Evolutionary conservation across 2,329 filamentous ascomycete genomes (phyloP).

Genomic region (Fusarium haematococcum): DNA sequence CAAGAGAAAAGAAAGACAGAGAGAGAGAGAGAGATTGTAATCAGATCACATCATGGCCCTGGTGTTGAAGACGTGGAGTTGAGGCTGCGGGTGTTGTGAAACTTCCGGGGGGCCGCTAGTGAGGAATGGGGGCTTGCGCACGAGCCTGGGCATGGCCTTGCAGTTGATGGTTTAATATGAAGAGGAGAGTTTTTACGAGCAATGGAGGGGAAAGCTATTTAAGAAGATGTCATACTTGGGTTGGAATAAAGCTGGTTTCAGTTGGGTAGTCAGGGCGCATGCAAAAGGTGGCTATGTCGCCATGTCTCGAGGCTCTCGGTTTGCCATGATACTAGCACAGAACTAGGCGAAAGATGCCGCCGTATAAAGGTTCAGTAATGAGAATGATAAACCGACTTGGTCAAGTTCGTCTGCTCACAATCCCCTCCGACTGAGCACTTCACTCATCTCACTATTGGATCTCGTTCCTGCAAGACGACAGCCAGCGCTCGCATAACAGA

Average conservation of each 20-base stretch:
- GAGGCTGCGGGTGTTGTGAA: conserved; percentile 22
- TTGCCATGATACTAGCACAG: too few relatives aligned
- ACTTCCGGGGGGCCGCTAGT: conserved; percentile 34
- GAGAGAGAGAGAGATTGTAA: neutral
- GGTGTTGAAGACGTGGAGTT: conserved; percentile 26
- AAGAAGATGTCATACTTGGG: neutral
- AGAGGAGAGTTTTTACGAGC: neutral
- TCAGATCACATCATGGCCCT: conserved; percentile 1
- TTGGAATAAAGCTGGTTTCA: neutral
- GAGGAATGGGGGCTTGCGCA: conserved; percentile 21
- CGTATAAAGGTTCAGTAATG: neutral
- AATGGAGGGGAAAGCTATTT: neutral
- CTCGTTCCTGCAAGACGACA: neutral
- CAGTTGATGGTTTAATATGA: neutral
- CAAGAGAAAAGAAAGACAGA: neutral
- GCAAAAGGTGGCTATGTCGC: neutral
- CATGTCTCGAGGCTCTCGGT: neutral
- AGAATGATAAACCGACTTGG: neutral
- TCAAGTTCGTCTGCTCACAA: neutral
- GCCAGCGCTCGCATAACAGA: neutral
- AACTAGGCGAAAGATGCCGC: too few relatives aligned
- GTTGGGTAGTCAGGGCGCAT: neutral
- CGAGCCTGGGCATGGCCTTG: neutral
- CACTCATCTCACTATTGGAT: neutral
- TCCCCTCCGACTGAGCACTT: neutral